Base-by-base conservation (phyloP, 352 stramenopile genomes). In the Phytopythium mirpurense region DNA sequence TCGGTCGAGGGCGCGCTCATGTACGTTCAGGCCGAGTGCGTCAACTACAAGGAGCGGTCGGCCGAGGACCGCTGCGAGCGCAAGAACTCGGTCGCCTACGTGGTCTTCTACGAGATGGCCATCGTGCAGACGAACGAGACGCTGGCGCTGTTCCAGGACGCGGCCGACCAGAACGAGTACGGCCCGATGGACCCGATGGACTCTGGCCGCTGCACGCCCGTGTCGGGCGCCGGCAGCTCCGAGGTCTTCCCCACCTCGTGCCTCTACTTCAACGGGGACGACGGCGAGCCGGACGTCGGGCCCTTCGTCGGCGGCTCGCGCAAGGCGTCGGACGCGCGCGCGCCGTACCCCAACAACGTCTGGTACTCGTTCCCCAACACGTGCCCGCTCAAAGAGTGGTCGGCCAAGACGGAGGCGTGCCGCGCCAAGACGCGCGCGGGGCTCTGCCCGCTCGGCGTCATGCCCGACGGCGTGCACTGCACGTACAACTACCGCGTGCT, bases 11-110 rank as follows among this genome's bases (percentile, higher is more conserved):
- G 85, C 16, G 72, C 82, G 34, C 78, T 95, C 36, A 93, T 93
- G 81, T 95, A 92, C 66, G 77, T 95, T 27, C 83, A 93, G 60
- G 79, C 83, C 6, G 85, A 95, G 56, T 67, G 78, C 37, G 91
- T 95, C 67, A 91, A 95, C 69, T 80, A 86, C 63, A 63, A 73
- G 37, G 79, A 75, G 41, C 78, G 81, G 41, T 69, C 62, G 21
- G 63, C 60, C 4, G 68, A 80, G 41, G 63, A 69, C 35, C 72
- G 67, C 12, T 95, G 86, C 63, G 60, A 57, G 48, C 81, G 83
- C 51, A 95, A 95, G 76, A 91, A 90, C 64, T 70, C 82, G 15
- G 86, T 90, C 60, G 56, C 74, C 38, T 84, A 88, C 60, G 57
- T 95, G 32, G 82, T 94, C 14, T 90, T 95, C 59, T 93, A 92